Base-by-base conservation (phyloP, 441 rosid species). In the Mallotus japonicus region DNA sequence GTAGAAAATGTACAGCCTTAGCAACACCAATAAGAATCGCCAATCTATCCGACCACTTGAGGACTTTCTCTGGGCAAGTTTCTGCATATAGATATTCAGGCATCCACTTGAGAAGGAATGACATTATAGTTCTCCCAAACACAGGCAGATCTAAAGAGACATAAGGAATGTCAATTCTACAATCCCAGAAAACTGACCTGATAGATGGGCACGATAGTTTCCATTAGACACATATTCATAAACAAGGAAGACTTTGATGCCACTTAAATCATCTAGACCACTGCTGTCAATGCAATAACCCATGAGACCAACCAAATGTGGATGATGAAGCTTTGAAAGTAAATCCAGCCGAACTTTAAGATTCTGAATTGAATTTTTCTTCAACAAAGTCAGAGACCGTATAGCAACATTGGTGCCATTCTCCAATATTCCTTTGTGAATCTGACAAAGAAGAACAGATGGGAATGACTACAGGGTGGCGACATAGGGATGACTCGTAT, bases 1-100 rank as follows among this genome's bases (percentile, higher is more conserved):
- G 97, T 61, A 95, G 92, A 85, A 92, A 95, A 81, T 91, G 97
- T 61, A 95, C 96, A 51, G 97, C 99, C 86, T 91, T 95, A 79
- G 97, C 98, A 73, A 88, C 85, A 64, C 90, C 90, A 64, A 92
- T 92, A 63, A 95, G 86, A 82, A 90, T 84, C 0, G 89, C 87
- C 82, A 95, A 76, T 76, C 99, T 85, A 62, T 90, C 89, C 54
- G 98, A 82, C 99, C 99, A 95, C 50, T 86, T 88, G 10, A 92
- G 88, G 81, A 83, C 87, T 82, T 88, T 95, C 80, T 86, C 91
- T 4, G 89, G 89, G 81, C 60, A 79, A 70, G 71, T 81, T 62
- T 95, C 97, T 95, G 89, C 85, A 65, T 15, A 58, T 17, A 15
- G 32, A 71, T 47, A 49, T 32, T 20, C 66, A 58, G 44, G n/a